Evolutionary conservation across 2,329 filamentous ascomycete species (phyloP).

Genomic region (Elsinoe necatrix): DNA sequence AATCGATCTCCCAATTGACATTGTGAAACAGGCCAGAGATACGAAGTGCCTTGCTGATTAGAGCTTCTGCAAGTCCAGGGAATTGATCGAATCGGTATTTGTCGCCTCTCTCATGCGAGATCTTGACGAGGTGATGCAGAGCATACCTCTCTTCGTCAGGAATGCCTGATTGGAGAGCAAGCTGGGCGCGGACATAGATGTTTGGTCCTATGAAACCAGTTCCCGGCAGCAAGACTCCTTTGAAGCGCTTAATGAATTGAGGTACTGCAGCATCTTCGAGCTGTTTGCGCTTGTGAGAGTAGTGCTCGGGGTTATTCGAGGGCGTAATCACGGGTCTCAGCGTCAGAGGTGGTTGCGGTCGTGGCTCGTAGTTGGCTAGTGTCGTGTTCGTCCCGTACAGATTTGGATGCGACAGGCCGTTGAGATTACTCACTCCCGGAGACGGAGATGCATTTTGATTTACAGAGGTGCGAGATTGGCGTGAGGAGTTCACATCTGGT

Average conservation of each 20-base stretch:
- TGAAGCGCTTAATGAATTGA: conserved; percentile 38
- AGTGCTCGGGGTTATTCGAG: conserved; percentile 62
- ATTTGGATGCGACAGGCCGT: conserved; percentile 19
- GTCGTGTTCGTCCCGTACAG: conserved; percentile 35
- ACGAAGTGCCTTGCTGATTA: conserved; percentile 76
- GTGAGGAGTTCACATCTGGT: conserved; percentile 60
- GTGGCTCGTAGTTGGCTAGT: conserved; percentile 62
- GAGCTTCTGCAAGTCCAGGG: conserved; percentile 73
- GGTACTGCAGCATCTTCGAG: conserved; percentile 30
- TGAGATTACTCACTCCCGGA: conserved; percentile 36
- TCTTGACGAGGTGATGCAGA: conserved; percentile 86
- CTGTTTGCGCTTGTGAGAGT: conserved; percentile 50
- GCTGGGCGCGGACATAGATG: conserved; percentile 82
- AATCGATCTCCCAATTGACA: conserved; percentile 71
- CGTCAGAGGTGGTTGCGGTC: conserved; percentile 52
- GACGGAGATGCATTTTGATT: conserved; percentile 35
- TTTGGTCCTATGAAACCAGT: conserved; percentile 64
- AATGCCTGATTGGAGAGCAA: conserved; percentile 72
- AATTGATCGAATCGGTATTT: conserved; percentile 95
- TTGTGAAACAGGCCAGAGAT: conserved; percentile 73
- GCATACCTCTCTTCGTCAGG: conserved; percentile 83
- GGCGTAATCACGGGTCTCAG: conserved; percentile 69
- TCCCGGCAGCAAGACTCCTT: conserved; percentile 53
- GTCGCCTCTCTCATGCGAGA: conserved; percentile 87
- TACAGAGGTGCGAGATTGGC: conserved; percentile 51